phyloP scores from a whole-genome alignment of 371 early-diverging fungal genomes.

The Mortierella sp. region DNA sequence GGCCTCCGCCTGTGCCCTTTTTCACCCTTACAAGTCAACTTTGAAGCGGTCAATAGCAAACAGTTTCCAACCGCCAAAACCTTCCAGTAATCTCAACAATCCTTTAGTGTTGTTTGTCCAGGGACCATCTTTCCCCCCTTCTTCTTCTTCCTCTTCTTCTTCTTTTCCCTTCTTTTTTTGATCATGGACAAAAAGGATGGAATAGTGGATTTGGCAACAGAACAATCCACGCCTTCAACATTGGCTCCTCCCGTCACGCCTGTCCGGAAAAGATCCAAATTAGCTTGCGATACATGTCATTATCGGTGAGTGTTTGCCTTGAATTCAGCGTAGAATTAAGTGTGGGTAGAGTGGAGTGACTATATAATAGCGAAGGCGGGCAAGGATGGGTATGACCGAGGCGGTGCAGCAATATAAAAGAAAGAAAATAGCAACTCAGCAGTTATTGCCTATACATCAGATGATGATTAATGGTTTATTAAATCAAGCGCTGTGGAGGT shows the following conservation, averaged over 20 bases:
- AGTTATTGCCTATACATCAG: not conserved
- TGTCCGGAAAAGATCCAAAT: slow-evolving; percentile 42
- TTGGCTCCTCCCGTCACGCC: slow-evolving; percentile 33
- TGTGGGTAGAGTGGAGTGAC: not conserved
- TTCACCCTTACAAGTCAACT: not conserved
- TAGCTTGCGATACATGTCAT: slow-evolving; percentile 55
- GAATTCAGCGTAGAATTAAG: not conserved
- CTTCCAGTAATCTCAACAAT: not conserved
- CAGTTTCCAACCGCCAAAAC: not conserved
- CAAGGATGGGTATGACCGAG: not conserved
- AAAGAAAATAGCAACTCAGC: not conserved
- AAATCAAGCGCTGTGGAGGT: not conserved
- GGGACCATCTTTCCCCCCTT: not conserved
- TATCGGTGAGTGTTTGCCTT: slow-evolving; percentile 40
- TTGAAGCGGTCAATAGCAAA: not conserved
- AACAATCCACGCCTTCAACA: slow-evolving; percentile 20
- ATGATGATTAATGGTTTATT: too few relatives aligned
- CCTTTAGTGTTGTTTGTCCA: not conserved
- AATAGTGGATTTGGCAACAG: slow-evolving; percentile 13
- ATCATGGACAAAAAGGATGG: slow-evolving; percentile 41
- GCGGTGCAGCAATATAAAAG: too few relatives aligned
- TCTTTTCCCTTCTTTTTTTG: not conserved
- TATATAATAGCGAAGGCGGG: not conserved
- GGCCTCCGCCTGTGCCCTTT: not conserved
- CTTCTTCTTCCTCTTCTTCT: not conserved